These are phyloP conservation scores for Backusella psychrophila DNA, from an alignment of 192 early-diverging fungal species.

Conservation along the genomic window DNA sequence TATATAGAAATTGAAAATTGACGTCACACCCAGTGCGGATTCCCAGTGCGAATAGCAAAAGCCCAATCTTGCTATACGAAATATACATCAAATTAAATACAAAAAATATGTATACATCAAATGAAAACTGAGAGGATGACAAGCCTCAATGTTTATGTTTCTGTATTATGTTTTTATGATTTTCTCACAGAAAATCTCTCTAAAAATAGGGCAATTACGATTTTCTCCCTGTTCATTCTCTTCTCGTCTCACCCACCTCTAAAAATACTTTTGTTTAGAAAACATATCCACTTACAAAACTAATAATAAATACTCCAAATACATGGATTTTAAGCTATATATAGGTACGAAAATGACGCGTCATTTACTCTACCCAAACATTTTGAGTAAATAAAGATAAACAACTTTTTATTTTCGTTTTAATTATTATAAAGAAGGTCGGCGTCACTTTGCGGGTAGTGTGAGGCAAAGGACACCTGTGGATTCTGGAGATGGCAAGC, in stretches of 20 bases:
- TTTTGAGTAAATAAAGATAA: neutral
- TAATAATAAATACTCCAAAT: neutral
- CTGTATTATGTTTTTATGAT: neutral
- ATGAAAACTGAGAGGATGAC: neutral
- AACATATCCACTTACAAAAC: neutral
- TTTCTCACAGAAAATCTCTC: neutral
- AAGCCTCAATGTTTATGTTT: neutral
- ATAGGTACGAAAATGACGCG: neutral
- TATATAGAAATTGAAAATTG: too few species aligned
- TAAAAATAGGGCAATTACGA: neutral
- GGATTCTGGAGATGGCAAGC: constrained; percentile 43
- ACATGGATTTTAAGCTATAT: neutral
- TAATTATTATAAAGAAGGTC: constrained; percentile 19
- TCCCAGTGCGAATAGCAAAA: too few species aligned
- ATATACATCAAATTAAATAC: neutral
- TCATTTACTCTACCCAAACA: neutral
- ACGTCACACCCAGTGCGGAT: too few species aligned
- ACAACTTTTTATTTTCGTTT: neutral
- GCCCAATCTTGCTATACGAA: too few species aligned
- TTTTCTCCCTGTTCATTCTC: too few species aligned
- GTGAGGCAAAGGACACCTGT: constrained; percentile 66
- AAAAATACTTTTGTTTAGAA: too few species aligned
- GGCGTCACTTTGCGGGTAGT: constrained; percentile 62
- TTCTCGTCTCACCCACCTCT: too few species aligned
- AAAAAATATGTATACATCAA: neutral